These are phyloP conservation scores for Zelonia costaricensis DNA, from an alignment of 208 protist genomes.

Conservation along the genomic window DNA sequence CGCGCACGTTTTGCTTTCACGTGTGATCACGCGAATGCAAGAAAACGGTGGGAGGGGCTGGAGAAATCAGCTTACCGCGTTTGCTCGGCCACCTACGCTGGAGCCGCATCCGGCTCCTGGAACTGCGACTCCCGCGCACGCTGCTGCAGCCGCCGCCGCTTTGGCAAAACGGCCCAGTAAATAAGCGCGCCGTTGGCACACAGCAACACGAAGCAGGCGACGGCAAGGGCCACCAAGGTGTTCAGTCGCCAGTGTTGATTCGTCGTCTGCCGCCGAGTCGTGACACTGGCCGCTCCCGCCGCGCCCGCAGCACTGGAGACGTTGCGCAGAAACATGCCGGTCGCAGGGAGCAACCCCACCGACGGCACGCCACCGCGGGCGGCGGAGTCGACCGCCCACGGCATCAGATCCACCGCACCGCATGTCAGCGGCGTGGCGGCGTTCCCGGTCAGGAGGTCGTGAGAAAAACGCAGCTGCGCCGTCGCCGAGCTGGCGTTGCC, in stretches of 20 bases:
- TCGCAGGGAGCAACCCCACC: too few relatives aligned
- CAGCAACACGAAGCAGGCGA: background rate
- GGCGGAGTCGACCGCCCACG: too few relatives aligned
- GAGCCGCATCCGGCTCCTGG: background rate
- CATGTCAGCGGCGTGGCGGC: background rate
- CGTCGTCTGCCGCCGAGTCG: background rate
- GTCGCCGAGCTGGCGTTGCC: background rate
- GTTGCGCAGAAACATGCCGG: too few relatives aligned
- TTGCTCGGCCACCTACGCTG: too few relatives aligned
- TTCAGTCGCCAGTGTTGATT: background rate
- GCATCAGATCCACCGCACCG: constrained; percentile 13
- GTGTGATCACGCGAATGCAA: too few relatives aligned
- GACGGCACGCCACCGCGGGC: too few relatives aligned
- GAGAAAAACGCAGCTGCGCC: background rate
- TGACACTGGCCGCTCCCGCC: too few relatives aligned
- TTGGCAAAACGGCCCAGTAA: background rate
- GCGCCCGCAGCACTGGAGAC: too few relatives aligned
- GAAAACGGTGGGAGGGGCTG: too few relatives aligned
- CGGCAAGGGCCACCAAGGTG: background rate
- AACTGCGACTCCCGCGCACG: background rate
- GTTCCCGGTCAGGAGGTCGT: background rate
- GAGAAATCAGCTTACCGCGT: too few relatives aligned
- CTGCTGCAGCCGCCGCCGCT: constrained; percentile 1
- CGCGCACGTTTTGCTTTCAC: too few relatives aligned
- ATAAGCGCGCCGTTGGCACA: background rate